phyloP scores from a whole-genome alignment of 75 land plant genomes.

The Larix kaempferi region DNA sequence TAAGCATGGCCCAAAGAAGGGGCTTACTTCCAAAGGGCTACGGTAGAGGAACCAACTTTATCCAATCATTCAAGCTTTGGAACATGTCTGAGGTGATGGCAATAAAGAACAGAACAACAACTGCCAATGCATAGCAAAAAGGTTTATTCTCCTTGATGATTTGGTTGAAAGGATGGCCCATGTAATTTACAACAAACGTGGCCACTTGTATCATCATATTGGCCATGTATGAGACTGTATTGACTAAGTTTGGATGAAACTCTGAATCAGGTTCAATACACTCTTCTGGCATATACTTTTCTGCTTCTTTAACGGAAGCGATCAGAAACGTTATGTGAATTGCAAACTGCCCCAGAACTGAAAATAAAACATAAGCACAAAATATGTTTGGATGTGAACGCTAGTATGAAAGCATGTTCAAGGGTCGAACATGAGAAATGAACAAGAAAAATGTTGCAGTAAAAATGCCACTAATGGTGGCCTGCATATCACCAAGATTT shows the following conservation, averaged over 20 bases:
- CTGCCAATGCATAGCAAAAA: constrained; percentile 68
- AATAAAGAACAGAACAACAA: constrained; percentile 77
- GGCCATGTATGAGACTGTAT: constrained; percentile 98
- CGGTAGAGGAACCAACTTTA: constrained; percentile 90
- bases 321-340: constrained; percentile 83
- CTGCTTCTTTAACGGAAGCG: constrained; percentile 77
- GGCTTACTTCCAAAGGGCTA: constrained; percentile 61
- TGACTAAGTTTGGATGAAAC: constrained; percentile 94
- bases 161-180: constrained; percentile 99
- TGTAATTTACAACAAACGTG: constrained; percentile 98
- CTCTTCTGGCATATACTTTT: constrained; percentile 95
- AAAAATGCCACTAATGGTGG: constrained; percentile 94
- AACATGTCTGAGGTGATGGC: constrained; percentile 86
- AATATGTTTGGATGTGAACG: constrained; percentile 97
- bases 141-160: constrained; percentile 90
- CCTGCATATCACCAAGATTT: constrained; percentile 97
- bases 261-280: constrained; percentile 98
- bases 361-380: constrained; percentile 88
- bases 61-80: constrained; percentile 85
- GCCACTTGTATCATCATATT: constrained; percentile 99
- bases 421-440: constrained; percentile 94
- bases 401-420: constrained; percentile 77
- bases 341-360: constrained; percentile 93
- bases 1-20: constrained; percentile 63
- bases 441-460: constrained; percentile 98